These are phyloP conservation scores for Colletotrichum falcatum DNA, from an alignment of 2,329 filamentous ascomycete genomes.

Conservation along the genomic window DNA sequence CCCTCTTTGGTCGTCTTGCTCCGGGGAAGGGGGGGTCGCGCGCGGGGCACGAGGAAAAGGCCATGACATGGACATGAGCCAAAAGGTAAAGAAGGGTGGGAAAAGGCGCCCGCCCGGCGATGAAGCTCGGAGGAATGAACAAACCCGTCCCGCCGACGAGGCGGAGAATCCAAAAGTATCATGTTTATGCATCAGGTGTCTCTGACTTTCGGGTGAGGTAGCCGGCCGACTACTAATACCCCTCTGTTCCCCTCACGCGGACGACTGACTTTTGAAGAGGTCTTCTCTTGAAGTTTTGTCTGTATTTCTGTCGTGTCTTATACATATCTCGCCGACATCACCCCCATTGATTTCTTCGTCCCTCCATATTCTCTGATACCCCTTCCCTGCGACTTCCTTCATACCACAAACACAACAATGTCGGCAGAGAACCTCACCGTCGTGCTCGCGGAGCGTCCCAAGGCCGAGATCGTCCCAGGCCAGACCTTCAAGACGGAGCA, in stretches of 20 bases:
- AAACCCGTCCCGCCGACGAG: not conserved
- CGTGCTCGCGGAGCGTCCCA: conserved; percentile 74
- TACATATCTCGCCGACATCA: not conserved
- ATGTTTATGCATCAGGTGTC: not conserved
- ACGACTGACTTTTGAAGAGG: not conserved
- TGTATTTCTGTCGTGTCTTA: not conserved
- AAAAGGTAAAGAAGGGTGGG: conserved; percentile 1
- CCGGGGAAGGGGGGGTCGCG: conserved; percentile 2
- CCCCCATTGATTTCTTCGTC: not conserved
- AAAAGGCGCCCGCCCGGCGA: conserved; percentile 4
- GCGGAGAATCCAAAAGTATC: not conserved
- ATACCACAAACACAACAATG: conserved; percentile 49
- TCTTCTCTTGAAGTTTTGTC: not conserved
- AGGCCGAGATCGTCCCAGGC: conserved; percentile 70
- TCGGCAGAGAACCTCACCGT: conserved; percentile 61
- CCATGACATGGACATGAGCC: conserved; percentile 22
- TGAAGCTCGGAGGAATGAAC: conserved; percentile 7
- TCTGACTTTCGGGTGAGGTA: not conserved
- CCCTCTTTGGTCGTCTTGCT: conserved; percentile 33
- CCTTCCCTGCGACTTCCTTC: not conserved
- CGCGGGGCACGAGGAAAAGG: conserved; percentile 31
- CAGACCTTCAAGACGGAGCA: conserved; percentile 71
- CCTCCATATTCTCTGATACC: not conserved
- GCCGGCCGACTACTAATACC: conserved; percentile 6
- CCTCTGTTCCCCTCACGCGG: not conserved